Evolutionary conservation across 495 filamentous ascomycete species (phyloP).

Genomic region (Aspergillus ostianus): DNA sequence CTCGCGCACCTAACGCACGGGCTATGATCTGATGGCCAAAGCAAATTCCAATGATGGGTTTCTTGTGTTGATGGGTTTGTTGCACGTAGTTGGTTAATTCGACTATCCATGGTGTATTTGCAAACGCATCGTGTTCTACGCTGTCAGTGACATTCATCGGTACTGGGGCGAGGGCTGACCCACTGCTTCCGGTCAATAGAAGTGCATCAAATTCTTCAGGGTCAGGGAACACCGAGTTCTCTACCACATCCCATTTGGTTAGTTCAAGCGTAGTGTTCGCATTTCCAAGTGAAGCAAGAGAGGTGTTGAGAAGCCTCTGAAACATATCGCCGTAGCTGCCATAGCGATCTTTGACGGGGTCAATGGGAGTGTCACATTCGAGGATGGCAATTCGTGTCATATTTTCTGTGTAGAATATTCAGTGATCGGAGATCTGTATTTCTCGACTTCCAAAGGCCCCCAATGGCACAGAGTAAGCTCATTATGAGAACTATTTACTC

Average conservation of each 20-base stretch:
- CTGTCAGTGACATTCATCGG: neutral
- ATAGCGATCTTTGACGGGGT: conserved; percentile 53
- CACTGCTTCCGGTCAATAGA: conserved; percentile 70
- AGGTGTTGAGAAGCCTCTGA: conserved; percentile 53
- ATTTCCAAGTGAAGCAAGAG: conserved; percentile 36
- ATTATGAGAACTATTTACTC: no score
- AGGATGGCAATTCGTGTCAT: conserved; percentile 71
- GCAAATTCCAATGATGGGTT: conserved; percentile 75
- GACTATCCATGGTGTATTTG: conserved; percentile 69
- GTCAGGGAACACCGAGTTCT: conserved; percentile 53
- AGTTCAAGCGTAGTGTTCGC: conserved; percentile 47
- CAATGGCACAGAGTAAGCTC: no score
- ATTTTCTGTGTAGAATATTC: conserved; percentile 12
- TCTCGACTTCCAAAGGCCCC: no score
- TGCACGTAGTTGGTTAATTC: conserved; percentile 64
- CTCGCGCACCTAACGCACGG: conserved; percentile 65
- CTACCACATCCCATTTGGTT: conserved; percentile 64
- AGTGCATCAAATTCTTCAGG: conserved; percentile 71
- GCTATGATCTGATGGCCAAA: conserved; percentile 92
- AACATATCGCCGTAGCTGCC: conserved; percentile 73
- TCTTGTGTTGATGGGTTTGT: conserved; percentile 48
- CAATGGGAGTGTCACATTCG: conserved; percentile 70
- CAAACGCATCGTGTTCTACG: conserved; percentile 55
- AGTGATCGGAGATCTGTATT: no score
- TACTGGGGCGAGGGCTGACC: conserved; percentile 7